Base-by-base conservation (phyloP, 805 yeast genomes). In the Wickerhamomyces queroliae region DNA sequence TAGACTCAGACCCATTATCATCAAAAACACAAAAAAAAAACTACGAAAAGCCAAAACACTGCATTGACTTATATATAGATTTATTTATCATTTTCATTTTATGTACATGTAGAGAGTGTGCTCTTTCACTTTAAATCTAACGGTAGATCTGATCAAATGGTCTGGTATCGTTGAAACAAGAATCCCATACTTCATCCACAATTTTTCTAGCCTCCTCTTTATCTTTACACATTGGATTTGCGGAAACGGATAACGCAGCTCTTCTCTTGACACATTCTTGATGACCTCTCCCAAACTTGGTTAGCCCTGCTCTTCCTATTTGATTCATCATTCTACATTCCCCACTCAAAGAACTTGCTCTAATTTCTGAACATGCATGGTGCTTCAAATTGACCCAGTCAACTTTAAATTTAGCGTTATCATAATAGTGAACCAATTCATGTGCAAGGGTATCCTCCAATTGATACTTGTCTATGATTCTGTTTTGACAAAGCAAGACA, bases 331-430 rank as follows among this genome's bases (percentile, higher is more conserved):
- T 78, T 22, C 98, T 74, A 63, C 99, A 93, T 57, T 93, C 99
- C 7, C 99, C 99, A 56, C 95, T 83, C 18, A 93, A 69, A 49
- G 88, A 81, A 10, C 95, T 82, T 0, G 99, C 99, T 43, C 99
- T 71, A 37, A 93, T 87, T 61, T 93, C 99, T 1, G 97, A 82
- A 60, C 99, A 93, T 1, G 99, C 99, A 58, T 91, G 98, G 56
- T 93, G 99, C 53, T 78, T 76, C 55, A 93, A 66, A 60, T 91
- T 78, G 40, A 72, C 55, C 83, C 96, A 84, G 60, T 93, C 87
- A 2, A 93, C 89, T 39, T 87, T 69, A 68, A 93, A 93, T 59
- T 88, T 83, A 47, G 86, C 67, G 55, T 89, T 81, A 62, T 93
- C 99, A 61, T 87, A 93, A 45, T 89, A 93, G 61, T 93, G 99